A percentile compares a stretch with the other conserved stretches of the same genome.
Conservation (phyloP, 176 grass and related monocot genomes). For the Tuctoria greenei region DNA sequence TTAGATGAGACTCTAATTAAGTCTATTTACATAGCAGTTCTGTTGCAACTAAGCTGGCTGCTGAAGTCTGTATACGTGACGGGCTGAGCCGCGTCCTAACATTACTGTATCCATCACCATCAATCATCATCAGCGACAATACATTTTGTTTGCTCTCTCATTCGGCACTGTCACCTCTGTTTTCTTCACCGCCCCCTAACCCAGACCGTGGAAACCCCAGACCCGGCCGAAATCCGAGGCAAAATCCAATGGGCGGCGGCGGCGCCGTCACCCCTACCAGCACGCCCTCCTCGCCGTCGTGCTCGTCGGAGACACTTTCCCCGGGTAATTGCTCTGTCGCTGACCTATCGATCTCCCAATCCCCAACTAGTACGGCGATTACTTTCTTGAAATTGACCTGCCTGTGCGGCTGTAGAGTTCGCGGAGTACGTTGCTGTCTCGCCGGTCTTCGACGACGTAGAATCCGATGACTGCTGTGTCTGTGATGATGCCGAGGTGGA, state of each 20-base stretch:
- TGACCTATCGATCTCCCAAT: slow-evolving; percentile 18
- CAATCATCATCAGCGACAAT: no score
- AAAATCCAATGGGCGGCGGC: slow-evolving; percentile 47
- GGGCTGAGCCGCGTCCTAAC: no score
- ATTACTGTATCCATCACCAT: no score
- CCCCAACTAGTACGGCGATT: slow-evolving; percentile 7
- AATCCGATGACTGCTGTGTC: slow-evolving; percentile 21
- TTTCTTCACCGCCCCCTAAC: background rate
- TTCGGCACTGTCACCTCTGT: background rate
- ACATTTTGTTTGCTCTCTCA: background rate
- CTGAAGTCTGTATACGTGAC: no score
- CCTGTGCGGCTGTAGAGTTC: slow-evolving; percentile 18
- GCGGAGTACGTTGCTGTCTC: slow-evolving; percentile 32
- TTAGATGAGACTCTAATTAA: no score
- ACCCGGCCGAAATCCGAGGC: slow-evolving; percentile 12
- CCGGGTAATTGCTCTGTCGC: slow-evolving; percentile 18
- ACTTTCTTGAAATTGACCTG: background rate
- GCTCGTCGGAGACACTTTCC: slow-evolving; percentile 25
- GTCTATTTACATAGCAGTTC: no score
- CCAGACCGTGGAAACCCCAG: background rate
- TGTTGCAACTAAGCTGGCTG: no score
- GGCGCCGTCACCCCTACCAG: slow-evolving; percentile 14
- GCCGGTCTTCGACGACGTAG: slow-evolving; percentile 1
- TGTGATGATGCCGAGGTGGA: slow-evolving; percentile 29
- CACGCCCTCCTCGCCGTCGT: slow-evolving; percentile 36